These are phyloP conservation scores for Daphne laureola DNA, from an alignment of 441 rosid species.

Conservation along the genomic window DNA sequence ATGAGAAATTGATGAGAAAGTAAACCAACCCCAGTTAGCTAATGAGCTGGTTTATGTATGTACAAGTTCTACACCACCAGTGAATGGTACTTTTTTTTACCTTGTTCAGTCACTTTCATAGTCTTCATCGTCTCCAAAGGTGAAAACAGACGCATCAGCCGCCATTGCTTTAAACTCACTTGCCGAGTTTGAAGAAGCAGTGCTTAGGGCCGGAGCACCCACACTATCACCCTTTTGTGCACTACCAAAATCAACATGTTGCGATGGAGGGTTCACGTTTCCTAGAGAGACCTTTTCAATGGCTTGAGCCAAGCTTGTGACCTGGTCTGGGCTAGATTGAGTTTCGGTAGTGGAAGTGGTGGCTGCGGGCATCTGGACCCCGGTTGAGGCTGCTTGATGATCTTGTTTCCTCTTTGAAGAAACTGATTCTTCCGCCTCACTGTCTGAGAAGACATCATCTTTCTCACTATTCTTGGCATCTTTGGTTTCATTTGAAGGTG, in stretches of 20 bases:
- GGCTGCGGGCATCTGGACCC: constrained; percentile 23
- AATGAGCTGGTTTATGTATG: constrained; percentile 26
- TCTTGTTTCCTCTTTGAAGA: constrained; percentile 32
- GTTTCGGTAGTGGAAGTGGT: constrained; percentile 29
- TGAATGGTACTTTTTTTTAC: constrained; percentile 2
- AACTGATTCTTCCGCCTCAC: constrained; percentile 49
- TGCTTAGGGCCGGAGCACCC: constrained; percentile 14
- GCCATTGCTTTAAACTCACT: constrained; percentile 96
- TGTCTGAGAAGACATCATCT: constrained; percentile 90
- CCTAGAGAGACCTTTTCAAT: constrained; percentile 58
- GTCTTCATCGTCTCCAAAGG: constrained; percentile 88
- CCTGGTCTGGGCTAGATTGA: constrained; percentile 32
- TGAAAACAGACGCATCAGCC: constrained; percentile 93
- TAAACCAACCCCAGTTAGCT: not conserved
- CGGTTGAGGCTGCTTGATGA: constrained; percentile 23
- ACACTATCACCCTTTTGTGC: constrained; percentile 27
- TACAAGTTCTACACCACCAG: not conserved
- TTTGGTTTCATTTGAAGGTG: constrained; percentile 31
- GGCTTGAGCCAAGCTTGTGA: constrained; percentile 35
- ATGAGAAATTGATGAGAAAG: not conserved
- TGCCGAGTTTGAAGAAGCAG: constrained; percentile 31
- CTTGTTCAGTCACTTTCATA: constrained; percentile 67
- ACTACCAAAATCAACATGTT: constrained; percentile 15
- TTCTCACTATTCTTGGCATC: constrained; percentile 40
- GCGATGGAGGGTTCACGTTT: constrained; percentile 19